phyloP scores from a whole-genome alignment of 78 protist genomes.

The Protostelium mycophagum region DNA sequence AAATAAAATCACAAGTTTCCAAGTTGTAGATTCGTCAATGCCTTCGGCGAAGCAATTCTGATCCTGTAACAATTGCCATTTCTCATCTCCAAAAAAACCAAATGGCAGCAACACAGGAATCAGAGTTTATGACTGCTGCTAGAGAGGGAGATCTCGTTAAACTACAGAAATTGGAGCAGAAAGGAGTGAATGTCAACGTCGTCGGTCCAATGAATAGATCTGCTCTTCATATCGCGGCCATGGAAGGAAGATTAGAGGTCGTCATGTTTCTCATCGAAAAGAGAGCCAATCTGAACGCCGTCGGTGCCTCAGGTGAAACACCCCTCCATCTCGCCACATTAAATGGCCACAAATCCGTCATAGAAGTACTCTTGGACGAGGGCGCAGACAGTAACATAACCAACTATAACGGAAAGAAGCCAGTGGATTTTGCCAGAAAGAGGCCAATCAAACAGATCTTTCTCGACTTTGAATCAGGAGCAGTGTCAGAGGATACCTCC shows the following conservation, averaged over 20 bases:
- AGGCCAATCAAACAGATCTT: not conserved
- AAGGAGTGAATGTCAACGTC: not conserved
- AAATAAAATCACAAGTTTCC: too few relatives aligned
- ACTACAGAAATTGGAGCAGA: not conserved
- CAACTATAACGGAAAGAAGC: not conserved
- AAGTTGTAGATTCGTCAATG: too few relatives aligned
- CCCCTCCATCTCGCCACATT: constrained; percentile 14
- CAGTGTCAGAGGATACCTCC: not conserved
- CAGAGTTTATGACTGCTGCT: not conserved
- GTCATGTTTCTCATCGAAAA: constrained; percentile 1
- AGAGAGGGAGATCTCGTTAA: not conserved
- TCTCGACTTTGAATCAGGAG: not conserved
- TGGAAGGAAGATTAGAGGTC: constrained; percentile 4
- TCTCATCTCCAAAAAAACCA: too few relatives aligned
- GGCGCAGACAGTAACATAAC: constrained; percentile 5
- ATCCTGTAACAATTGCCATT: too few relatives aligned
- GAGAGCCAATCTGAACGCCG: constrained; percentile 1
- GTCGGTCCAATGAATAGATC: not conserved
- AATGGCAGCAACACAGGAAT: not conserved
- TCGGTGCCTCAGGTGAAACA: not conserved
- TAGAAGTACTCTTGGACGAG: constrained; percentile 2
- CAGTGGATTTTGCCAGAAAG: not conserved
- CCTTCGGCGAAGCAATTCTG: too few relatives aligned
- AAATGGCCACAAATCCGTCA: not conserved
- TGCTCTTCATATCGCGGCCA: not conserved